These are phyloP conservation scores for Cyamopsis tetragonoloba DNA, from an alignment of 306 rosid genomes.

Conservation along the genomic window DNA sequence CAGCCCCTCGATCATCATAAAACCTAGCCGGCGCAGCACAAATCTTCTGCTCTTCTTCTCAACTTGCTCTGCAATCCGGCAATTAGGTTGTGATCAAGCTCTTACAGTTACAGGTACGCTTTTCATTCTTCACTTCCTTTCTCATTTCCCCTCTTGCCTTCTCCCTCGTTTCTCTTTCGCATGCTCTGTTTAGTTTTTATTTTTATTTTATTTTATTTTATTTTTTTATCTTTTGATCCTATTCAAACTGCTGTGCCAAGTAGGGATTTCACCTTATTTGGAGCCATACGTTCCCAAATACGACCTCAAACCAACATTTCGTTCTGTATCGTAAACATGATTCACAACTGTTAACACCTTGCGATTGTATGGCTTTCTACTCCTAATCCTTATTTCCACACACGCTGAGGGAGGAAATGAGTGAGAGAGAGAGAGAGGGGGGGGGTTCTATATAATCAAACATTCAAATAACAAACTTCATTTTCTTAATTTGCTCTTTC, in stretches of 20 bases:
- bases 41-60: no score
- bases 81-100: slow-evolving; percentile 30
- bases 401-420: no score
- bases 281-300: neutral
- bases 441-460: neutral
- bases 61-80: no score
- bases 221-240: slow-evolving; percentile 7
- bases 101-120: slow-evolving; percentile 40
- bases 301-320: neutral
- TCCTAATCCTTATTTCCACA: neutral
- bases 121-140: neutral
- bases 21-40: no score
- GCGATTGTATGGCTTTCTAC: neutral
- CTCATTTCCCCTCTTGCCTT: neutral
- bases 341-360: neutral
- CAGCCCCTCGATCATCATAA: neutral
- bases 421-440: no score
- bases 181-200: neutral
- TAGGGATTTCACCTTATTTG: slow-evolving; percentile 8
- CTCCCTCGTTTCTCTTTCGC: neutral
- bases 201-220: no score
- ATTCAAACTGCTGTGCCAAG: neutral
- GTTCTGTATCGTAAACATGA: slow-evolving; percentile 1
- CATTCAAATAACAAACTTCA: neutral
- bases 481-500: neutral